phyloP scores from a whole-genome alignment of 2,329 filamentous ascomycete species.

The Penicillium glabrum region DNA sequence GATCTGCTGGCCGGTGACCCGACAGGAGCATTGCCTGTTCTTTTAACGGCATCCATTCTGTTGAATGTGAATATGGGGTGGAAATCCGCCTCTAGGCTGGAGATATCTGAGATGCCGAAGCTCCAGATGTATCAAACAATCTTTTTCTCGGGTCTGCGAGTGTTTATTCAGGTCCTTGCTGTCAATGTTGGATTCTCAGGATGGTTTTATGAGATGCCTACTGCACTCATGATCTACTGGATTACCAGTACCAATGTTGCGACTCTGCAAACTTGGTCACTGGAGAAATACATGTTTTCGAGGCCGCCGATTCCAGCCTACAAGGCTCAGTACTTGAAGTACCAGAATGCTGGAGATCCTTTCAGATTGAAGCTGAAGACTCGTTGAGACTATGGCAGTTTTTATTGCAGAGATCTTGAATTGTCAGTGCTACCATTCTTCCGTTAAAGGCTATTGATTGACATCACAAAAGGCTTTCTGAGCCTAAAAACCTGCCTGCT shows the following conservation, averaged over 20 bases:
- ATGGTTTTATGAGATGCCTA: slow-evolving; percentile 39
- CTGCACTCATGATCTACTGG: slow-evolving; percentile 52
- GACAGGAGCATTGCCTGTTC: slow-evolving; percentile 48
- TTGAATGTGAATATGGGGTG: slow-evolving; percentile 44
- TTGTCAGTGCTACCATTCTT: background rate
- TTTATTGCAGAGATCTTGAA: background rate
- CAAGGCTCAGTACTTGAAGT: background rate
- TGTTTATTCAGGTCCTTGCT: slow-evolving; percentile 38
- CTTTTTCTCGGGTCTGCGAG: slow-evolving; percentile 27
- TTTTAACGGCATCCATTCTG: slow-evolving; percentile 51
- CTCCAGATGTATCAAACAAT: slow-evolving; percentile 25
- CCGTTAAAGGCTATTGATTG: background rate
- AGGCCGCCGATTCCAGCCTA: slow-evolving; percentile 26
- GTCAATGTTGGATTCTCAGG: slow-evolving; percentile 37
- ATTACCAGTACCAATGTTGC: slow-evolving; percentile 46
- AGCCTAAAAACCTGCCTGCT: background rate
- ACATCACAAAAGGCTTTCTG: background rate
- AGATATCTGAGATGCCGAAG: slow-evolving; percentile 28
- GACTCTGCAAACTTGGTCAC: slow-evolving; percentile 39
- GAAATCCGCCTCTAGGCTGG: slow-evolving; percentile 19
- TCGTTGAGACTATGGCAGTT: background rate
- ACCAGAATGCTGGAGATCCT: background rate
- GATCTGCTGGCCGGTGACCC: slow-evolving; percentile 57
- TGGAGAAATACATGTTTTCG: slow-evolving; percentile 43
- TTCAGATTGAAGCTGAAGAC: slow-evolving; percentile 2